phyloP scores from a whole-genome alignment of 1,284 basidiomycete species.

The Lignosus rhinocerotis region DNA sequence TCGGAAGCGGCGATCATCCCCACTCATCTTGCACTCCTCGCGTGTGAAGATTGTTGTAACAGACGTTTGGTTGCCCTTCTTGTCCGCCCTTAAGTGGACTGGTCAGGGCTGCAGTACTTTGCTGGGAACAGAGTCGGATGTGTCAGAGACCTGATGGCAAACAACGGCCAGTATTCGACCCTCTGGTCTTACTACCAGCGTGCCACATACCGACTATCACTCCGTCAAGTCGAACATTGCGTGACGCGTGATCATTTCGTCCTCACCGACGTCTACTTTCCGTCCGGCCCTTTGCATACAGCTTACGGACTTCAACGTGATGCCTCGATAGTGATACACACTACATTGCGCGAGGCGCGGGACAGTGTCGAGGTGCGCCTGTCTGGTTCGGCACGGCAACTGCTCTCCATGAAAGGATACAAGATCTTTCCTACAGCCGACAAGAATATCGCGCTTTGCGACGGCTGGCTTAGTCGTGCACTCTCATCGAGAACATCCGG shows the following conservation, averaged over 20 bases:
- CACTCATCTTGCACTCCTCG: conserved; percentile 8
- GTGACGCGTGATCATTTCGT: no score
- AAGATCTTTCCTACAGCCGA: neutral
- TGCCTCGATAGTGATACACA: neutral
- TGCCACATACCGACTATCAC: neutral
- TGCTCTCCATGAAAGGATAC: conserved; percentile 1
- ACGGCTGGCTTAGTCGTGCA: neutral
- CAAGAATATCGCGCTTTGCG: neutral
- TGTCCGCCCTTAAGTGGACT: neutral
- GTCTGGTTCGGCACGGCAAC: conserved; percentile 5
- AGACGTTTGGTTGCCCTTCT: conserved; percentile 5
- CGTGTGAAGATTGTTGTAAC: conserved; percentile 2
- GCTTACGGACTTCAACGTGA: conserved; percentile 5
- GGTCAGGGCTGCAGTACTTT: neutral
- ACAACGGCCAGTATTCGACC: neutral
- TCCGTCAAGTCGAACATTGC: neutral
- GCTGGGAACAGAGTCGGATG: conserved; percentile 8
- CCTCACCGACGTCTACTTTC: neutral
- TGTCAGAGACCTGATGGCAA: neutral
- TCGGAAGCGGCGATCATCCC: neutral
- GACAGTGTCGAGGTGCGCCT: conserved; percentile 11
- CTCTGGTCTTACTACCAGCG: conserved; percentile 4
- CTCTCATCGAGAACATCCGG: neutral
- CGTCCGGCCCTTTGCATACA: neutral
- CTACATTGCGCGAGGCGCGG: neutral